phyloP scores from a whole-genome alignment of 305 asterid species.

The Fraxinus velutina region DNA sequence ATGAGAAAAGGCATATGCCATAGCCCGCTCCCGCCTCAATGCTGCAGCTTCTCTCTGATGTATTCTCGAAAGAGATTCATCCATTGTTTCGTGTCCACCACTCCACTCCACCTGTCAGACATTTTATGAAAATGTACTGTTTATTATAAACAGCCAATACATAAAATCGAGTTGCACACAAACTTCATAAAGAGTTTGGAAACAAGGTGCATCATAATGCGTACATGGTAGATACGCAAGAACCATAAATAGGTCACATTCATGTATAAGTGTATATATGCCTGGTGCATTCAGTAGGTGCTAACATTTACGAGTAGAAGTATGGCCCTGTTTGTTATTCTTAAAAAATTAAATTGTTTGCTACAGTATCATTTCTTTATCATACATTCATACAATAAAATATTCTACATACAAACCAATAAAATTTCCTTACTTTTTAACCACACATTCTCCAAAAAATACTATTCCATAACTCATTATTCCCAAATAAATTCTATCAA shows the following conservation, averaged over 20 bases:
- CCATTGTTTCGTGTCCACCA: constrained; percentile 68
- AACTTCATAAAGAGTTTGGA: background rate
- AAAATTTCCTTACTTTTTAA: too few relatives aligned
- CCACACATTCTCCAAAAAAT: too few relatives aligned
- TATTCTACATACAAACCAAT: too few relatives aligned
- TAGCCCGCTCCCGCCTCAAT: constrained; percentile 76
- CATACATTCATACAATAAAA: too few relatives aligned
- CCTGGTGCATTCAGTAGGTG: background rate
- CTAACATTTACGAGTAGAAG: background rate
- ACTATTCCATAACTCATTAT: too few relatives aligned
- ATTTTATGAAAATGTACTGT: background rate
- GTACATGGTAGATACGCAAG: background rate
- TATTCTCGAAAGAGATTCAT: constrained; percentile 66
- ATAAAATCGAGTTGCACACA: background rate
- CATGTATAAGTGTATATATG: background rate
- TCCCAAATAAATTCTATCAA: too few relatives aligned
- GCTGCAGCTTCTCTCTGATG: constrained; percentile 95
- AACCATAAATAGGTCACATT: background rate
- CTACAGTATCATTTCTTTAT: too few relatives aligned
- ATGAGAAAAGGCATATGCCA: constrained; percentile 93
- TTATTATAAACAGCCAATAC: background rate
- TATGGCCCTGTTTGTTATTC: background rate
- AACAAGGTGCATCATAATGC: background rate
- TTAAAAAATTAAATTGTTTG: too few relatives aligned
- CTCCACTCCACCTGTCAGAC: constrained; percentile 81